Conservation (phyloP, 306 rosid species). For the Sophora flavescens region DNA sequence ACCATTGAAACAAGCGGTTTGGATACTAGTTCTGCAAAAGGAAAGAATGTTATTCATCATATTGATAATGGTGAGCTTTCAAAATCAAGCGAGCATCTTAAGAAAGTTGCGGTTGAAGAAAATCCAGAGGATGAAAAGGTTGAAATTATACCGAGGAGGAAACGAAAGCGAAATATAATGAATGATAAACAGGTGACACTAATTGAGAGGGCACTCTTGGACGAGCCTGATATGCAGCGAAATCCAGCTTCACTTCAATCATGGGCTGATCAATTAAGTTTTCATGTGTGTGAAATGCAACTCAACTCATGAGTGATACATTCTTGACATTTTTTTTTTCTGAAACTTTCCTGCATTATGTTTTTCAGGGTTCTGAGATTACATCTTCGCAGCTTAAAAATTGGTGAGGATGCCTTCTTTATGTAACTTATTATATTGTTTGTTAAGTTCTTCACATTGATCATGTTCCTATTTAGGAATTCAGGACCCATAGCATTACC, state of each 20-base stretch:
- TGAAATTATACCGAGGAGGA: slow-evolving; percentile 73
- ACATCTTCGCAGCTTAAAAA: slow-evolving; percentile 91
- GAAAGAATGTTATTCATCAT: slow-evolving; percentile 62
- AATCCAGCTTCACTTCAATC: slow-evolving; percentile 71
- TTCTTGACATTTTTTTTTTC: slow-evolving; percentile 33
- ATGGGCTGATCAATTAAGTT: slow-evolving; percentile 87
- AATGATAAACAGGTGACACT: slow-evolving; percentile 73
- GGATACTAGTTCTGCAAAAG: slow-evolving; percentile 81
- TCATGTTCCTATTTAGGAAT: slow-evolving; percentile 28
- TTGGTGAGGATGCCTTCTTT: slow-evolving; percentile 62
- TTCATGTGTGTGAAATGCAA: slow-evolving; percentile 65
- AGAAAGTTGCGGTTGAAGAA: slow-evolving; percentile 59
- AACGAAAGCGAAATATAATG: slow-evolving; percentile 93
- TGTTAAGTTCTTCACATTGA: slow-evolving; percentile 25
- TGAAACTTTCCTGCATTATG: slow-evolving; percentile 51
- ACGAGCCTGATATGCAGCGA: slow-evolving; percentile 97
- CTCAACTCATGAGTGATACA: slow-evolving; percentile 34
- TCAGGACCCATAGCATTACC: background rate
- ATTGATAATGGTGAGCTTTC: slow-evolving; percentile 57
- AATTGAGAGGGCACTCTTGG: slow-evolving; percentile 80
- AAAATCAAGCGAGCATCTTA: slow-evolving; percentile 56
- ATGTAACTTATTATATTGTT: slow-evolving; percentile 8
- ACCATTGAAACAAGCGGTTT: slow-evolving; percentile 92
- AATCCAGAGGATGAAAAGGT: slow-evolving; percentile 74
- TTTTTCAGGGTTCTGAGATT: slow-evolving; percentile 89